These are phyloP conservation scores for Sonneratia caseolaris DNA, from an alignment of 345 rosid species.

Conservation along the genomic window DNA sequence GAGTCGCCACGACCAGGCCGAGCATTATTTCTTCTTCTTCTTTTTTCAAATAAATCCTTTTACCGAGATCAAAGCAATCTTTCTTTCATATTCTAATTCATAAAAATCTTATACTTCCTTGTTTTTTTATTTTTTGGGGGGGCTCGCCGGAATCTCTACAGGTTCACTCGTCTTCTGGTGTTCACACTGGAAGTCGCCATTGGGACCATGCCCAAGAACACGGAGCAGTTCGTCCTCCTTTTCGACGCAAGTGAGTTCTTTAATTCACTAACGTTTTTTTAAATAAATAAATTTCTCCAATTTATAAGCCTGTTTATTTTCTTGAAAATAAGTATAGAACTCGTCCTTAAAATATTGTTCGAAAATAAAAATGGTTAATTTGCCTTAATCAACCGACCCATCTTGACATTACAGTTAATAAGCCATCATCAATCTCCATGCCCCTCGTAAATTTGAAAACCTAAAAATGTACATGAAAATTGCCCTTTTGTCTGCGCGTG, in stretches of 20 bases:
- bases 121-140: background rate
- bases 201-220: constrained; percentile 66
- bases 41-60: no score
- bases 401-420: background rate
- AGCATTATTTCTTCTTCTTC: background rate
- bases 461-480: background rate
- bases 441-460: background rate
- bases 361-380: no score
- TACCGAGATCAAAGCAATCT: background rate
- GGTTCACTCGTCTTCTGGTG: constrained; percentile 74
- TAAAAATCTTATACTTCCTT: background rate
- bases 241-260: constrained; percentile 77
- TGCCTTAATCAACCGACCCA: no score
- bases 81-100: background rate
- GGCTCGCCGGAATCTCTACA: constrained; percentile 9
- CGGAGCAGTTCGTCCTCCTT: constrained; percentile 72
- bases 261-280: background rate
- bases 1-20: constrained; percentile 16
- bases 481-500: background rate
- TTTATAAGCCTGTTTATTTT: background rate
- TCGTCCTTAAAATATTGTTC: no score
- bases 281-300: no score
- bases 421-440: background rate
- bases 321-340: background rate
- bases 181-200: constrained; percentile 86